Evolutionary conservation across 2,329 filamentous ascomycete species (phyloP).

Genomic region (Pseudogymnoascus sp.): DNA sequence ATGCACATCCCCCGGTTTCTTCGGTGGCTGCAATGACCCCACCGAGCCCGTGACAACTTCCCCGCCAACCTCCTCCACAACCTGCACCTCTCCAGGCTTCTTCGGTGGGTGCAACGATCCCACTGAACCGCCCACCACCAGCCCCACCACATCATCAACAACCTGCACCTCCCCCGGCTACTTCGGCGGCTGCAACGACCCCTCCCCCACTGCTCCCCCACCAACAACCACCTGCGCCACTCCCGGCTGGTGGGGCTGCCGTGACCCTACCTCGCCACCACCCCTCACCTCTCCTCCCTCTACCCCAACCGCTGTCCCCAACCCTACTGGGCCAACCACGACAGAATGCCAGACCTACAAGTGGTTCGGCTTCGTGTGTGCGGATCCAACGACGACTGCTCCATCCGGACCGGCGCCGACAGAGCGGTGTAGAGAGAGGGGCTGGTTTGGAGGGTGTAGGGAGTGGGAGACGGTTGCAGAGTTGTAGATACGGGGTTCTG

Average conservation of each 20-base stretch:
- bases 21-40: slow-evolving; percentile 41
- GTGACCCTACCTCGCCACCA: slow-evolving; percentile 32
- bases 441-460: slow-evolving; percentile 24
- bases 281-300: slow-evolving; percentile 30
- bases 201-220: slow-evolving; percentile 28
- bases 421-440: slow-evolving; percentile 19
- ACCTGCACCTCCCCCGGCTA: slow-evolving; percentile 36
- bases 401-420: slow-evolving; percentile 15
- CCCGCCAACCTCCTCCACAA: slow-evolving; percentile 26
- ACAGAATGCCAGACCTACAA: slow-evolving; percentile 22
- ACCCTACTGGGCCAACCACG: slow-evolving; percentile 14
- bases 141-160: too few relatives aligned
- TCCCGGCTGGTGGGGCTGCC: slow-evolving; percentile 52
- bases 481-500: neutral
- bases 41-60: slow-evolving; percentile 29
- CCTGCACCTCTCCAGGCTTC: slow-evolving; percentile 47
- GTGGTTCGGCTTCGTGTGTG: slow-evolving; percentile 26
- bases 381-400: slow-evolving; percentile 21
- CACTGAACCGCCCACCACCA: neutral
- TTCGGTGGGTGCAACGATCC: slow-evolving; percentile 46
- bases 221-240: slow-evolving; percentile 37
- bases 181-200: slow-evolving; percentile 41
- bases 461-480: slow-evolving; percentile 17
- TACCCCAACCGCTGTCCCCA: slow-evolving; percentile 17
- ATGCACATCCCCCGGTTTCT: slow-evolving; percentile 38